These are phyloP conservation scores for Fusarium anguioides DNA, from an alignment of 2,329 filamentous ascomycete genomes.

Conservation along the genomic window DNA sequence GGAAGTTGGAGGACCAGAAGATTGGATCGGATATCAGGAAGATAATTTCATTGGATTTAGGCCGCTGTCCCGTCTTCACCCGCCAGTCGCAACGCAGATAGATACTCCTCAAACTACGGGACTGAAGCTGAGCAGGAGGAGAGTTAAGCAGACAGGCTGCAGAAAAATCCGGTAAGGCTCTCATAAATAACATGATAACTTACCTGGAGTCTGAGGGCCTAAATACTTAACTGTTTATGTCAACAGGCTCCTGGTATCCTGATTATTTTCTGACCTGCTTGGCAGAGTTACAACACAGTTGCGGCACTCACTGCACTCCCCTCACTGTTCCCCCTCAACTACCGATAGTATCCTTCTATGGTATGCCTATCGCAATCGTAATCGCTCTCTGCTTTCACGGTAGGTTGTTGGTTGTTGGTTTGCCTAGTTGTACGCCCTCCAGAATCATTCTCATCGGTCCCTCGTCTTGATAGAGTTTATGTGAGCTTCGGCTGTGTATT, in stretches of 20 bases:
- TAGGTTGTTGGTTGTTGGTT: not conserved
- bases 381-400: slow-evolving; percentile 1
- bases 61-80: slow-evolving; percentile 18
- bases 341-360: not conserved
- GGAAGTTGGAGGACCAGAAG: slow-evolving; percentile 17
- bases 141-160: too few relatives aligned
- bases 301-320: slow-evolving; percentile 33
- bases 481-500: slow-evolving; percentile 1
- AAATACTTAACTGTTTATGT: too few relatives aligned
- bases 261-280: too few relatives aligned
- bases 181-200: too few relatives aligned
- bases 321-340: slow-evolving; percentile 17
- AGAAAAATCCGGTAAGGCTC: too few relatives aligned
- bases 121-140: not conserved
- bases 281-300: slow-evolving; percentile 13
- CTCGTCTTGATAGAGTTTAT: slow-evolving; percentile 32
- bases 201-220: too few relatives aligned
- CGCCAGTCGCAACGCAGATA: slow-evolving; percentile 25
- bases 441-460: slow-evolving; percentile 23
- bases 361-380: not conserved
- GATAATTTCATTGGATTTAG: slow-evolving; percentile 16
- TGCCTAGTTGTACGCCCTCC: slow-evolving; percentile 25
- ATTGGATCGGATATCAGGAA: slow-evolving; percentile 21
- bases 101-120: slow-evolving; percentile 4
- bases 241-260: too few relatives aligned